Evolutionary conservation across 495 filamentous ascomycete genomes (phyloP).

Genomic region (Daldinia vernicosa): DNA sequence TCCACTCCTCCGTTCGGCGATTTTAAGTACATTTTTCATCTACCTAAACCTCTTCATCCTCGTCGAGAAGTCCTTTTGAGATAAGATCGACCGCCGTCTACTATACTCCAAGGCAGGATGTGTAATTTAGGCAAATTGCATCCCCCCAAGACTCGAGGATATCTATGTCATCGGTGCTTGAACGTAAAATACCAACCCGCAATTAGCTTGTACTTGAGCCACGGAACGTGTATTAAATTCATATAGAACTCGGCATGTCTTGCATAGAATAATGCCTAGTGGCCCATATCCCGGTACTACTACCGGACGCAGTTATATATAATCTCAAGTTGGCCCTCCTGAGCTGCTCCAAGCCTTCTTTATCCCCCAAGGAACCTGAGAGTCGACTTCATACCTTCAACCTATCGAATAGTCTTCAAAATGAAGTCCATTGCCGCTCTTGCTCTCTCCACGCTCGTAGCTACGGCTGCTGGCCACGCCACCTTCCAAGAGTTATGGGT

Average conservation of each 20-base stretch:
- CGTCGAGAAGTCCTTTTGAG: conserved; percentile 21
- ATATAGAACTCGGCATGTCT: conserved; percentile 33
- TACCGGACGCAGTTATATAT: conserved; percentile 11
- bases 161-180: conserved; percentile 22
- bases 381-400: neutral
- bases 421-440: conserved; percentile 26
- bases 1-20: conserved; percentile 31
- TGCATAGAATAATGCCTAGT: conserved; percentile 12
- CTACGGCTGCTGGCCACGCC: conserved; percentile 55
- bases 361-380: neutral
- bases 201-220: neutral
- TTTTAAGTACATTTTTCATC: conserved; percentile 22
- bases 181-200: conserved; percentile 14
- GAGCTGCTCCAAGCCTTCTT: neutral
- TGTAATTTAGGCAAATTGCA: conserved; percentile 39
- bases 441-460: conserved; percentile 16
- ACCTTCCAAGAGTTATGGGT: conserved; percentile 65
- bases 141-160: conserved; percentile 2
- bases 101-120: conserved; percentile 17
- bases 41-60: conserved; percentile 21
- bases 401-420: neutral
- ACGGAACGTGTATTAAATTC: conserved; percentile 19
- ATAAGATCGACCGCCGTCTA: conserved; percentile 29
- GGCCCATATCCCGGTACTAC: neutral
- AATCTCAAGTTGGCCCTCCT: neutral